Evolutionary conservation across 148 eudicot species (phyloP), one percentile per base, ranked within the genome.

Genomic region (Rhododendron ferrugineum): DNA sequence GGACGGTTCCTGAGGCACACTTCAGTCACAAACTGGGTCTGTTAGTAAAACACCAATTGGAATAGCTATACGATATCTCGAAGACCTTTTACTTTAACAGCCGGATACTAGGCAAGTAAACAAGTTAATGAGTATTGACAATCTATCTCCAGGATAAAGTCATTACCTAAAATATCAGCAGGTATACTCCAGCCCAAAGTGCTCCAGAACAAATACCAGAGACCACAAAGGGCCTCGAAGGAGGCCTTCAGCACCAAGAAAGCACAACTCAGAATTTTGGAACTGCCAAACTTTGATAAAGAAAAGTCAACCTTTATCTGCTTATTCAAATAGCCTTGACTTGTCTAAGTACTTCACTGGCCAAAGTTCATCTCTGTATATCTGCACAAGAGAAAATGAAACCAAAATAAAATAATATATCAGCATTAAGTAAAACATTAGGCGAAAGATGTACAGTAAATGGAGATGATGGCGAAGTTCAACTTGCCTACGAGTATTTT

Each of bases 291-390:
- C 62, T 74, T 77, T 66, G 34, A 88, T 26, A 37, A 42, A 23
- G 56, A 62, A 56, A 86, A 46, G 50, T 89, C 73, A 36, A 87
- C 88, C 73, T 85, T 79, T 46, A 86, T 81, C 80, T 83, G 90
- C 89, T 89, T 90, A 89, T 88, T 92, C 87, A 76, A 85, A 85
- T 86, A 83, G 88, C 78, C 78, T 86, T 83, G 78, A 86, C 78
- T 87, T 78, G 46, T 32, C 82, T 84, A 86, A 81, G 80, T 81
- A 85, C 87, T 89, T 94, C 94, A 96, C 93, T 92, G 95, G 85
- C 92, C 95, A 89, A 96, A 96, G 82, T 90, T 94, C 98, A 96
- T 96, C 86, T 96, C 94, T 7, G 99, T 93, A 89, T 96, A 94
- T 94, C 98, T 96, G 92, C 90, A 90, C 11, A 56, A 56, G 47